phyloP scores from a whole-genome alignment of 441 rosid genomes.

The Hypseocharis bilobata region DNA sequence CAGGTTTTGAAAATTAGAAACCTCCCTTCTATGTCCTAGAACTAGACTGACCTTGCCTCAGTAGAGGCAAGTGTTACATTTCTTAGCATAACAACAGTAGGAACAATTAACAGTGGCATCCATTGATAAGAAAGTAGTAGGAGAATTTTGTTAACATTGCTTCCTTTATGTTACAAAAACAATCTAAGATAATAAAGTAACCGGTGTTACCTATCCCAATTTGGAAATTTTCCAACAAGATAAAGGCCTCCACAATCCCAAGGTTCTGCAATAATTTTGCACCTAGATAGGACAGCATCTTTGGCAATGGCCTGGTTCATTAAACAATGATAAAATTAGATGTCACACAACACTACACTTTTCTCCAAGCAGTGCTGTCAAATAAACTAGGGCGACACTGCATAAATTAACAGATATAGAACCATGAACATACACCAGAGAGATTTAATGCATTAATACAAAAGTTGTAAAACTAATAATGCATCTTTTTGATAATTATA shows the following conservation, averaged over 20 bases:
- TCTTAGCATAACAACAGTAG: neutral
- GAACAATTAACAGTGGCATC: neutral
- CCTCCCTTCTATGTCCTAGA: neutral
- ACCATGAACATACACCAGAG: neutral
- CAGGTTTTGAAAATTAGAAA: neutral
- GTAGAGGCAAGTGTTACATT: neutral
- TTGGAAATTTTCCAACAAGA: slow-evolving; percentile 85
- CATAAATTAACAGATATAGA: neutral
- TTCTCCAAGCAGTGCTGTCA: neutral
- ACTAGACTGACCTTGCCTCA: neutral
- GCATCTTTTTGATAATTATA: neutral
- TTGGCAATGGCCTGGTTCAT: slow-evolving; percentile 70
- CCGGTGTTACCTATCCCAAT: slow-evolving; percentile 73
- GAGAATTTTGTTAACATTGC: neutral
- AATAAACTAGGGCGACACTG: slow-evolving; percentile 7
- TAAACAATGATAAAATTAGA: slow-evolving; percentile 16
- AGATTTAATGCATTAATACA: neutral
- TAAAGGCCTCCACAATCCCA: slow-evolving; percentile 97
- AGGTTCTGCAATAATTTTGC: slow-evolving; percentile 90
- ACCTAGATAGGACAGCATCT: slow-evolving; percentile 64
- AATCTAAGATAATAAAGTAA: neutral
- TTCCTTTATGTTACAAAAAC: neutral
- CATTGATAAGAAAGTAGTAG: neutral
- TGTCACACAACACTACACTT: slow-evolving; percentile 5
- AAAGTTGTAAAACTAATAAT: slow-evolving; percentile 1